A percentile compares a stretch with the other conserved stretches of the same genome.
Evolutionary conservation across 2,329 filamentous ascomycete genomes (phyloP).

Genomic region (Tricladium varicosporioides): DNA sequence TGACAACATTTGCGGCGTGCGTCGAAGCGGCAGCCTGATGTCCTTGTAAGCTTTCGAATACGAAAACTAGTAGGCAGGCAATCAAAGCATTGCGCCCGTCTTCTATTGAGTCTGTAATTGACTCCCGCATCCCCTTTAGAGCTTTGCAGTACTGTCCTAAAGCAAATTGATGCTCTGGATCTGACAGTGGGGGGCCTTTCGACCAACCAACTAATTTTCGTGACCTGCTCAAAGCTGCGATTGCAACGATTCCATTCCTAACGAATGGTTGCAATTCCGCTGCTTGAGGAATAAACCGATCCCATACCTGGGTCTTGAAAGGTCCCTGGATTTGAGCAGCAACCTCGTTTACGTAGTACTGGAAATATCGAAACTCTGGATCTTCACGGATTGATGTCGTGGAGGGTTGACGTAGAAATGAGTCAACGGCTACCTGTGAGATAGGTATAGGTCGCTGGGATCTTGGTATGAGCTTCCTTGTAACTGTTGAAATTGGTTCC

Average conservation of each 20-base stretch:
- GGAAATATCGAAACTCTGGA: constrained; percentile 8
- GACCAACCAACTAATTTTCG: constrained; percentile 19
- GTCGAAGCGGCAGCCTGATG: neutral
- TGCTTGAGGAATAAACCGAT: constrained; percentile 11
- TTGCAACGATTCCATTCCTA: constrained; percentile 10
- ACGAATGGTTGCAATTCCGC: constrained; percentile 1
- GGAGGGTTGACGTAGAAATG: too few relatives aligned
- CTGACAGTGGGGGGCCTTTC: neutral
- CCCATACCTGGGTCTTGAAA: constrained; percentile 3
- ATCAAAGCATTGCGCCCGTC: constrained; percentile 2
- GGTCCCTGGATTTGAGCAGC: constrained; percentile 5
- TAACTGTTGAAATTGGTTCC: too few relatives aligned
- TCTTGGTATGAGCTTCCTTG: too few relatives aligned
- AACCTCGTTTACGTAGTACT: constrained; percentile 4
- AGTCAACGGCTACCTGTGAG: too few relatives aligned
- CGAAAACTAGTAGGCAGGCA: constrained; percentile 9
- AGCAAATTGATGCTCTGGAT: constrained; percentile 4
- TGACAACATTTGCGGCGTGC: constrained; percentile 2
- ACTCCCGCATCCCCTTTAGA: constrained; percentile 6
- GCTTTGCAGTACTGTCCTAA: constrained; percentile 5
- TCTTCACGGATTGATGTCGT: neutral
- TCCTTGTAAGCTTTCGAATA: constrained; percentile 10
- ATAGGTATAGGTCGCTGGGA: too few relatives aligned
- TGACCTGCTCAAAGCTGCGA: constrained; percentile 6
- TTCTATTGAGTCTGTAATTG: neutral